Conservation (phyloP, 1,284 basidiomycete genomes). For the Dichomitus squalens region DNA sequence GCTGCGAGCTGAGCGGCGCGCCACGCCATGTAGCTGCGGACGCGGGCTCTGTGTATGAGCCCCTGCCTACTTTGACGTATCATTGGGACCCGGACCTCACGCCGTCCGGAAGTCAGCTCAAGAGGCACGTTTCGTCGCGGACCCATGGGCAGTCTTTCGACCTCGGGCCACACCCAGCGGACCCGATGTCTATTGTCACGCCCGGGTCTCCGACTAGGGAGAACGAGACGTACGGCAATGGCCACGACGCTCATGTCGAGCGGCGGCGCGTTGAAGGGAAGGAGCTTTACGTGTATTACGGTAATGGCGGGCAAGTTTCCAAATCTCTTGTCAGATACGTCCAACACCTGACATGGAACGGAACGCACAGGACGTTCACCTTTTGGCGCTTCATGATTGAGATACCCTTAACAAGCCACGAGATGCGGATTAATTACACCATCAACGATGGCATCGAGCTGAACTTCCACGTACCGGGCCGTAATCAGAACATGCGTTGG, state of each 20-base stretch:
- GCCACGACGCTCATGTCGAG: constrained; percentile 33
- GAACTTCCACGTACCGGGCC: constrained; percentile 84
- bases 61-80: constrained; percentile 75
- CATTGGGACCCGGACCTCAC: constrained; percentile 68
- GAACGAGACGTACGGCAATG: constrained; percentile 8
- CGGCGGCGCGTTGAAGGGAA: constrained; percentile 59
- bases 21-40: constrained; percentile 59
- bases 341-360: not conserved
- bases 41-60: constrained; percentile 78
- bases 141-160: constrained; percentile 47
- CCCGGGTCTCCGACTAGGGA: constrained; percentile 23
- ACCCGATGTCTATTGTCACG: constrained; percentile 44
- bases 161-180: constrained; percentile 71
- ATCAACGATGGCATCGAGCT: constrained; percentile 80
- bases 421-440: constrained; percentile 82
- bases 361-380: constrained; percentile 67
- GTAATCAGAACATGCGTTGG: constrained; percentile 89
- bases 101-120: constrained; percentile 16
- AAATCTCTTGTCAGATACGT: not conserved
- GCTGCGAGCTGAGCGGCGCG: constrained; percentile 6
- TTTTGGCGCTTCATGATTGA: constrained; percentile 96
- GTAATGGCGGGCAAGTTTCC: constrained; percentile 56
- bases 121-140: constrained; percentile 17
- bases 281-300: constrained; percentile 82
- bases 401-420: constrained; percentile 72